These are phyloP conservation scores for Jackrogersella multiformis DNA, from an alignment of 495 filamentous ascomycete species.

Conservation along the genomic window DNA sequence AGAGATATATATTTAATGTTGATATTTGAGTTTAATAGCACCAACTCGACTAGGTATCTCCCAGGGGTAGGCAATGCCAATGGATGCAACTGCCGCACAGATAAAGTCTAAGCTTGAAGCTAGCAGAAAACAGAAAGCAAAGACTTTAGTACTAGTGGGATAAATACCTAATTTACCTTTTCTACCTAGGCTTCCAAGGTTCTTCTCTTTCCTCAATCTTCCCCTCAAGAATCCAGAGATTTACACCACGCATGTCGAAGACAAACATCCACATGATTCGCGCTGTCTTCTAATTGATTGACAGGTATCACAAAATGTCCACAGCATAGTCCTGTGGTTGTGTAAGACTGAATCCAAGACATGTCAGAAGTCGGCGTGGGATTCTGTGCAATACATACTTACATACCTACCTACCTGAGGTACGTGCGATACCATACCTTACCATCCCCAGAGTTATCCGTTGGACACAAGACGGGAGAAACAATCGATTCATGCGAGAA, in stretches of 20 bases:
- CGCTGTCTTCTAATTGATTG: neutral
- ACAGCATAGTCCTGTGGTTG: neutral
- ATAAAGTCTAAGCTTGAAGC: too few species aligned
- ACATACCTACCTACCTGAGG: too few species aligned
- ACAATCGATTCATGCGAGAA: neutral
- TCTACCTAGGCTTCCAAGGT: too few species aligned
- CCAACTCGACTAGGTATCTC: neutral
- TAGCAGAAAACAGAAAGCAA: too few species aligned
- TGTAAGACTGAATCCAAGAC: slow-evolving; percentile 26
- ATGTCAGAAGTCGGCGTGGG: slow-evolving; percentile 8
- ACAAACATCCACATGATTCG: slow-evolving; percentile 2
- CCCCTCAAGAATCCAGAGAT: neutral
- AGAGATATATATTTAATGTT: neutral
- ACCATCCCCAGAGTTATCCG: neutral
- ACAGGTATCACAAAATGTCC: slow-evolving; percentile 11
- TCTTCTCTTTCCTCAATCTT: neutral
- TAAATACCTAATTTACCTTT: too few species aligned
- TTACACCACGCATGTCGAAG: neutral
- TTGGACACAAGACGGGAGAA: neutral
- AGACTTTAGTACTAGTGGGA: too few species aligned
- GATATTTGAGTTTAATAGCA: neutral
- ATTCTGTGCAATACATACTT: slow-evolving; percentile 8
- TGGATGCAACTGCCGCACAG: too few species aligned
- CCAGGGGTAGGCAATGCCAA: too few species aligned
- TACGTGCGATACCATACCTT: too few species aligned